A percentile compares a stretch with the other conserved stretches of the same genome.
These are phyloP conservation scores for Aspergillus diversus DNA, from an alignment of 495 filamentous ascomycete species.

Conservation along the genomic window DNA sequence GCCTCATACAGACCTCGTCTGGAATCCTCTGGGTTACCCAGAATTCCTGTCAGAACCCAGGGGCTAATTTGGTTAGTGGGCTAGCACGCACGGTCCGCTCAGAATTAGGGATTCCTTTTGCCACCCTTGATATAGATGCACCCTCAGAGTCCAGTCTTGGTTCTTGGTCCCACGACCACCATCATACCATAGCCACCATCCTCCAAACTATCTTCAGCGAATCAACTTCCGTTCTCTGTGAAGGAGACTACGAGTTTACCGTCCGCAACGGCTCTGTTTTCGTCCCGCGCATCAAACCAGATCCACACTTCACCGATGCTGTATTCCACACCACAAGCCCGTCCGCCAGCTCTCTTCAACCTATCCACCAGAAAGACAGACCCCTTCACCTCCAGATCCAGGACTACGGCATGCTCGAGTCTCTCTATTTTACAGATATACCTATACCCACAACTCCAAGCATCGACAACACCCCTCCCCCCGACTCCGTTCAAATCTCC, in stretches of 20 bases:
- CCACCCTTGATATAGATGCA: not conserved
- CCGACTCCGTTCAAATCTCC: slow-evolving; percentile 33
- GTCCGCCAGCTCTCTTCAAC: not conserved
- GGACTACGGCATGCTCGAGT: slow-evolving; percentile 17
- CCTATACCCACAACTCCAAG: not conserved
- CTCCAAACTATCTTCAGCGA: not conserved
- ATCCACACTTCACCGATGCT: not conserved
- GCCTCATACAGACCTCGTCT: not conserved
- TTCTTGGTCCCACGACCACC: not conserved
- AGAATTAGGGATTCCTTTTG: not conserved
- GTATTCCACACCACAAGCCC: not conserved
- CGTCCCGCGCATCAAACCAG: not conserved
- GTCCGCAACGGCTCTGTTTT: not conserved
- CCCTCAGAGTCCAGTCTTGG: not conserved
- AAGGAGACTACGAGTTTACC: not conserved
- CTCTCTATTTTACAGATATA: slow-evolving; percentile 20
- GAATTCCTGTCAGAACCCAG: not conserved
- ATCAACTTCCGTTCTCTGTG: not conserved
- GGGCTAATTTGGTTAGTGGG: not conserved
- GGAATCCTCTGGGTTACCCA: not conserved
- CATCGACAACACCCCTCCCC: slow-evolving; percentile 6
- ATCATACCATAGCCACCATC: not conserved
- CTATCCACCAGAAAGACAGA: not conserved
- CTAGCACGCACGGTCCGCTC: not conserved
- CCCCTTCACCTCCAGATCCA: not conserved